These are phyloP conservation scores for Davidsoniella eucalypti DNA, from an alignment of 2,329 filamentous ascomycete genomes.

Conservation along the genomic window DNA sequence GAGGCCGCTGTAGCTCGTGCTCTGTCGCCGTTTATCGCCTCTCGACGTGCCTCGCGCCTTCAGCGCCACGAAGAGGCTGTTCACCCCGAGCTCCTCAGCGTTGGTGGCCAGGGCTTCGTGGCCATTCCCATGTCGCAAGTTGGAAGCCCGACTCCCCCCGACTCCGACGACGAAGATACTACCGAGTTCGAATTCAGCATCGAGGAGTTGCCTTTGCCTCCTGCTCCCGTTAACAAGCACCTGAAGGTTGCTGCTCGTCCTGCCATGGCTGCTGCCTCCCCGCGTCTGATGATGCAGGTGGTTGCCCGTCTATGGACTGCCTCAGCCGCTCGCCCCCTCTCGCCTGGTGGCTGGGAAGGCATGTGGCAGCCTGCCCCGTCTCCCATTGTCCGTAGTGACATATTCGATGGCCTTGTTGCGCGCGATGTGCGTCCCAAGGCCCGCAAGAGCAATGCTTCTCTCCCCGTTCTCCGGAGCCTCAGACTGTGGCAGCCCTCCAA, in stretches of 20 bases:
- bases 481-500: slow-evolving; percentile 23
- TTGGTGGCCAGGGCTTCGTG: slow-evolving; percentile 5
- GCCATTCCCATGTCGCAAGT: slow-evolving; percentile 20
- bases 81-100: slow-evolving; percentile 9
- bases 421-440: slow-evolving; percentile 21
- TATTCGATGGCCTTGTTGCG: slow-evolving; percentile 17
- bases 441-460: slow-evolving; percentile 20
- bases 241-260: neutral
- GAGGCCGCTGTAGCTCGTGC: neutral
- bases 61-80: slow-evolving; percentile 4
- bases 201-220: neutral
- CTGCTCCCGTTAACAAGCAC: neutral
- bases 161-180: slow-evolving; percentile 24
- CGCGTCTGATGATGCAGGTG: slow-evolving; percentile 12
- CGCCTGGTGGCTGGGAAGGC: slow-evolving; percentile 7
- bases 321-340: slow-evolving; percentile 11
- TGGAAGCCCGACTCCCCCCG: slow-evolving; percentile 37
- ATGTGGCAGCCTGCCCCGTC: slow-evolving; percentile 11
- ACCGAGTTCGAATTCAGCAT: slow-evolving; percentile 19
- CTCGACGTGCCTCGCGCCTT: slow-evolving; percentile 2
- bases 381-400: slow-evolving; percentile 7
- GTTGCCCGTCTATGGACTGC: slow-evolving; percentile 10
- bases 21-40: slow-evolving; percentile 3
- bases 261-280: slow-evolving; percentile 3
- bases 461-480: slow-evolving; percentile 22